Evolutionary conservation across 805 yeast genomes (phyloP).

Genomic region (Maudiozyma serrabonitensis): DNA sequence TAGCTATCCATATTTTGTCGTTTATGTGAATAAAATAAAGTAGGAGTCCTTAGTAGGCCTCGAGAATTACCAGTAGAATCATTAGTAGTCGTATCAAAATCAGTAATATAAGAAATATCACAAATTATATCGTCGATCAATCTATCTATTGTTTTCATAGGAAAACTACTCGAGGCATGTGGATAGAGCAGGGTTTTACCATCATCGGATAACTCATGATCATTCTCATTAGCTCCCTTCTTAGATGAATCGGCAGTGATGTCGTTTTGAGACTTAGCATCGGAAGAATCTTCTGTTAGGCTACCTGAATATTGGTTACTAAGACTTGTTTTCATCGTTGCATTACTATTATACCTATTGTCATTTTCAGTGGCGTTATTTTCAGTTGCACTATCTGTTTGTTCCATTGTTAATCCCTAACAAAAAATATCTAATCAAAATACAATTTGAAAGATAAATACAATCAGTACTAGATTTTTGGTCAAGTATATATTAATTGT

Average conservation of each 20-base stretch:
- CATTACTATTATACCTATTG: not conserved
- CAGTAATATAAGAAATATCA: slow-evolving; percentile 29
- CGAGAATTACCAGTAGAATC: not conserved
- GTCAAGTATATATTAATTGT: no score
- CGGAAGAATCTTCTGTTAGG: no score
- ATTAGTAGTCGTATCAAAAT: not conserved
- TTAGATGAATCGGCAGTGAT: no score
- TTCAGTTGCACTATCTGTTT: not conserved
- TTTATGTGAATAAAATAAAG: slow-evolving; percentile 25
- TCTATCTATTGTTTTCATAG: slow-evolving; percentile 58
- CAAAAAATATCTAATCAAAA: no score
- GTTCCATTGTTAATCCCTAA: not conserved
- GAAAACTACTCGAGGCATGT: slow-evolving; percentile 10
- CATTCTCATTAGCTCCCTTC: not conserved
- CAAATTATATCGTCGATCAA: slow-evolving; percentile 53
- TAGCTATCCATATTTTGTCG: slow-evolving; percentile 15
- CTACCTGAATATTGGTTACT: no score
- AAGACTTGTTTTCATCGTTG: not conserved
- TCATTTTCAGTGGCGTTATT: not conserved
- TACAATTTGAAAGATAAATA: no score
- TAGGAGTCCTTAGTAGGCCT: slow-evolving; percentile 25
- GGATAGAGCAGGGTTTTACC: slow-evolving; percentile 24
- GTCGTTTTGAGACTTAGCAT: no score
- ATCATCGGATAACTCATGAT: slow-evolving; percentile 11
- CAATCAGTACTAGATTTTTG: no score